Conservation (phyloP, 1,139 yeast species). For the Yamadazyma pseudoaaseri region DNA sequence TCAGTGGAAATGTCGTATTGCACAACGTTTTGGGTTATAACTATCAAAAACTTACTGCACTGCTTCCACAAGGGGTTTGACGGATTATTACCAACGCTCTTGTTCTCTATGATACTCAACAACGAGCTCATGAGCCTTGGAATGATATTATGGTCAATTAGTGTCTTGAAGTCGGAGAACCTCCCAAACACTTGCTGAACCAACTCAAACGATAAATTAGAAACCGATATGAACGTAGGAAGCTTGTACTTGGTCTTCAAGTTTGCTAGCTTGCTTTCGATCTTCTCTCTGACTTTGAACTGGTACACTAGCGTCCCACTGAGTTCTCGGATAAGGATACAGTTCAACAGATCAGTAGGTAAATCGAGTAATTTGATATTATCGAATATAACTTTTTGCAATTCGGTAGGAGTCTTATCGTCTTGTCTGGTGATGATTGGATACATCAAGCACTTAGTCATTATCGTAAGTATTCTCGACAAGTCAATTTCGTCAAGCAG, state of each 20-base stretch:
- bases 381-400: slow-evolving; percentile 52
- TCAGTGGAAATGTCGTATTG: slow-evolving; percentile 19
- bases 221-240: slow-evolving; percentile 68
- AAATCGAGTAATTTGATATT: slow-evolving; percentile 28
- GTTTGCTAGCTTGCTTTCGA: slow-evolving; percentile 33
- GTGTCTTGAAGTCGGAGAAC: slow-evolving; percentile 27
- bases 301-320: slow-evolving; percentile 56
- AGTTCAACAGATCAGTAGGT: slow-evolving; percentile 34
- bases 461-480: slow-evolving; percentile 37
- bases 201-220: slow-evolving; percentile 48
- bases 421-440: slow-evolving; percentile 57
- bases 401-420: slow-evolving; percentile 45
- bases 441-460: slow-evolving; percentile 63
- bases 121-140: slow-evolving; percentile 23
- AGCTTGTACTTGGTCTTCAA: slow-evolving; percentile 38
- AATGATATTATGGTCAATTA: slow-evolving; percentile 49
- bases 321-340: slow-evolving; percentile 51
- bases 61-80: slow-evolving; percentile 44
- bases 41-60: slow-evolving; percentile 31
- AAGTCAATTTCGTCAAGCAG: slow-evolving; percentile 33
- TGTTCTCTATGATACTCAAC: slow-evolving; percentile 28
- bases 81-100: slow-evolving; percentile 33
- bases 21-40: slow-evolving; percentile 17
- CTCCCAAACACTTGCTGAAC: slow-evolving; percentile 35
- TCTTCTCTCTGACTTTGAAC: slow-evolving; percentile 56